Conservation (phyloP, 768 basidiomycete genomes). For the Lactarius sanguifluus region DNA sequence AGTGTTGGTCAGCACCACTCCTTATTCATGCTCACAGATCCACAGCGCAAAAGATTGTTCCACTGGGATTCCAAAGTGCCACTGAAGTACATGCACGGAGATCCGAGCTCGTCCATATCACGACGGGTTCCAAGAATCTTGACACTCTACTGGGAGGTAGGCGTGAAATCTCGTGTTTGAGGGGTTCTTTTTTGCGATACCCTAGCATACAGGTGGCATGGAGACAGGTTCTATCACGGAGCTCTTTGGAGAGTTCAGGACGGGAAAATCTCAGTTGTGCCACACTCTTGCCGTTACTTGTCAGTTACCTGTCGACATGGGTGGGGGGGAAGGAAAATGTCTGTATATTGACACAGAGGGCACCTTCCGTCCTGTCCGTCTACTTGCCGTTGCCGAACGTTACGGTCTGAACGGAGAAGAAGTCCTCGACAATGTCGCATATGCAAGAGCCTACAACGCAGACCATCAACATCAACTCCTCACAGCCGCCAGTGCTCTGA, state of each 20-base stretch:
- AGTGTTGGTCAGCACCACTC: conserved; percentile 30
- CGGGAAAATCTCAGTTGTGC: conserved; percentile 97
- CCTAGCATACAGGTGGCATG: conserved; percentile 66
- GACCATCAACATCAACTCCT: conserved; percentile 93
- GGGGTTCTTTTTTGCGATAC: neutral
- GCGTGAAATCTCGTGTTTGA: conserved; percentile 15
- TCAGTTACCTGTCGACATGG: conserved; percentile 95
- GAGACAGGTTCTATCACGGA: conserved; percentile 99
- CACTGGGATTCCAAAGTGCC: conserved; percentile 96
- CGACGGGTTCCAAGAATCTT: conserved; percentile 93
- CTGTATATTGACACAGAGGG: conserved; percentile 99
- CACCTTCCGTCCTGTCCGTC: conserved; percentile 94
- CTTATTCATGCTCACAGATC: conserved; percentile 9
- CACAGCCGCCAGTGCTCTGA: conserved; percentile 92
- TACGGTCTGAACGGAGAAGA: conserved; percentile 98
- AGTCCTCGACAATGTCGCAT: conserved; percentile 97
- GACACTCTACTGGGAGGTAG: conserved; percentile 92
- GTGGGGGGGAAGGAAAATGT: conserved; percentile 98
- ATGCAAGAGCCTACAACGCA: conserved; percentile 97
- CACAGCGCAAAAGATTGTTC: conserved; percentile 91
- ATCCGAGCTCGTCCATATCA: conserved; percentile 93
- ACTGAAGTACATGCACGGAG: conserved; percentile 95
- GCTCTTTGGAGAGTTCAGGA: conserved; percentile 97
- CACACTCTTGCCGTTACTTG: conserved; percentile 98
- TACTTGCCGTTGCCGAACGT: conserved; percentile 92